A percentile compares a stretch with the other conserved stretches of the same genome.
Evolutionary conservation across 495 filamentous ascomycete genomes (phyloP).

Genomic region (Penicillium soppii): DNA sequence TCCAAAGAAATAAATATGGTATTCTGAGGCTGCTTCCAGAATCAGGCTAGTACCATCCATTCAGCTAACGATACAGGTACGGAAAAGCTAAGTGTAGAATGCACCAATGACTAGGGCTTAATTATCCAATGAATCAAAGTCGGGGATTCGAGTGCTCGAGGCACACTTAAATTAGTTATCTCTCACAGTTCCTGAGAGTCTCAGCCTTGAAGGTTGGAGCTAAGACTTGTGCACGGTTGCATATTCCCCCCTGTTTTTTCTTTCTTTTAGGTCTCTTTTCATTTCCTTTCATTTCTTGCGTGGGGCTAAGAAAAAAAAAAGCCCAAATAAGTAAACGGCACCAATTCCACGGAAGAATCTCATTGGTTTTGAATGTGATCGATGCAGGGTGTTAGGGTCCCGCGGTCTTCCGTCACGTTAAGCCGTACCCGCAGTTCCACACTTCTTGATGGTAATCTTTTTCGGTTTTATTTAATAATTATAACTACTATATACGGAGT

Average conservation of each 20-base stretch:
- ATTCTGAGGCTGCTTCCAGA: slow-evolving; percentile 21
- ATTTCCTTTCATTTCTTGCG: slow-evolving; percentile 1
- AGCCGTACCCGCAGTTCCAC: slow-evolving; percentile 23
- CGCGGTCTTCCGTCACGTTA: slow-evolving; percentile 21
- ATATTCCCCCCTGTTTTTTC: slow-evolving; percentile 8
- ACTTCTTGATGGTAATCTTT: not conserved
- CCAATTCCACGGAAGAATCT: slow-evolving; percentile 9
- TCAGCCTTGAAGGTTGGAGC: slow-evolving; percentile 27
- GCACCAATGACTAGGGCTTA: slow-evolving; percentile 1
- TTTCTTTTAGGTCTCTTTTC: slow-evolving; percentile 1
- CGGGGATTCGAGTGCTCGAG: slow-evolving; percentile 5
- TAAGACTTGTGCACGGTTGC: slow-evolving; percentile 18
- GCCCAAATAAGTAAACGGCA: slow-evolving; percentile 15
- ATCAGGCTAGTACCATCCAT: slow-evolving; percentile 20
- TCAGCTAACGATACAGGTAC: not conserved
- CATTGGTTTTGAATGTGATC: slow-evolving; percentile 32
- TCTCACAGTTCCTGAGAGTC: slow-evolving; percentile 11
- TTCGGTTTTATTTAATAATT: no score
- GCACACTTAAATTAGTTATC: not conserved
- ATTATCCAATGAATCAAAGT: slow-evolving; percentile 2
- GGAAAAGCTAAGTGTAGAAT: not conserved
- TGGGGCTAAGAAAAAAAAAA: slow-evolving; percentile 22
- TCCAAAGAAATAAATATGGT: not conserved
- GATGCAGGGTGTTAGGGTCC: slow-evolving; percentile 39
- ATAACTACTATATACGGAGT: no score